Evolutionary conservation across 1,284 basidiomycete genomes (phyloP).

Genomic region (Trichosporon sp.): DNA sequence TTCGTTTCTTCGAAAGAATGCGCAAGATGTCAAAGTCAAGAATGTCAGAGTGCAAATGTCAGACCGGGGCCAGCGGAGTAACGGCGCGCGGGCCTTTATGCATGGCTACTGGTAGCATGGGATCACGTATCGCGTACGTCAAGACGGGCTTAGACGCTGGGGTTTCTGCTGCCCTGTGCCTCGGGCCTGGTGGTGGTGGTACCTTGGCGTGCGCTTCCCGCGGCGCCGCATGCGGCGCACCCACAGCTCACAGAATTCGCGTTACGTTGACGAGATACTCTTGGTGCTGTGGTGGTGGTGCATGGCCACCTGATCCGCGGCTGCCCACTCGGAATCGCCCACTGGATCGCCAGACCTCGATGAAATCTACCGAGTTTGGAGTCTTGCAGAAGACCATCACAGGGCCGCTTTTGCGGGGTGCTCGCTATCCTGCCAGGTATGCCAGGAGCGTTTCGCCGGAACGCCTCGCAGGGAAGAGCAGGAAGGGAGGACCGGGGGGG

Average conservation of each 20-base stretch:
- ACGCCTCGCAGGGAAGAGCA: not conserved
- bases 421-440: not conserved
- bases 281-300: not conserved
- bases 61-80: not conserved
- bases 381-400: not conserved
- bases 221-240: not conserved
- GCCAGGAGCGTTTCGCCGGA: not conserved
- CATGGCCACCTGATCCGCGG: not conserved
- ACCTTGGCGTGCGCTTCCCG: conserved; percentile 6
- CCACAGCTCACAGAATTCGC: not conserved
- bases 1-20: not conserved
- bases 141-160: conserved; percentile 7
- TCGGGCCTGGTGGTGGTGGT: not conserved
- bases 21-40: not conserved
- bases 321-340: not conserved
- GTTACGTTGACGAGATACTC: not conserved
- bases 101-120: not conserved
- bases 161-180: not conserved
- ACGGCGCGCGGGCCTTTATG: conserved; percentile 9
- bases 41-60: not conserved
- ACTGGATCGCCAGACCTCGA: not conserved
- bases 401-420: conserved; percentile 2
- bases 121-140: conserved; percentile 11
- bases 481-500: not conserved
- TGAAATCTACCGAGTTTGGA: not conserved